These are phyloP conservation scores for Neoboletus brunneissimus DNA, from an alignment of 768 basidiomycete species.

Conservation along the genomic window DNA sequence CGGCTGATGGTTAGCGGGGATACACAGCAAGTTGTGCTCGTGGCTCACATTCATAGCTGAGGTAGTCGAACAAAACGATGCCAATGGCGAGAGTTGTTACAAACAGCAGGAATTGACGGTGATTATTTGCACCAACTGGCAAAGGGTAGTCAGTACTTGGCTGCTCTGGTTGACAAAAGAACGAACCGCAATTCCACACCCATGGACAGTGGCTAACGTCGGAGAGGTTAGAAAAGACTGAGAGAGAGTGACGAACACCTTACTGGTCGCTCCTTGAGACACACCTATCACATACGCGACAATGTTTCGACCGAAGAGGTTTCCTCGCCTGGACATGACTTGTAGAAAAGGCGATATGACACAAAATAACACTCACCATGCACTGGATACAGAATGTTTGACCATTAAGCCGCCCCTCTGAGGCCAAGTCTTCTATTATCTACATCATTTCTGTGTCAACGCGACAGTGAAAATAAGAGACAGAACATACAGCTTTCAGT, in stretches of 20 bases:
- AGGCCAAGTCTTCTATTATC: conserved; percentile 90
- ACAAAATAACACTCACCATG: conserved; percentile 55
- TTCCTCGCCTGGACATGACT: conserved; percentile 61
- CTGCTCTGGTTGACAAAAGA: background rate
- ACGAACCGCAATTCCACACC: conserved; percentile 97
- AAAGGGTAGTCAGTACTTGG: conserved; percentile 5
- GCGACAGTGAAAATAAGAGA: background rate
- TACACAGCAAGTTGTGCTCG: background rate
- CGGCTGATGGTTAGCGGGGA: too few species aligned
- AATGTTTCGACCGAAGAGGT: conserved; percentile 93
- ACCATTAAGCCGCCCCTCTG: conserved; percentile 85
- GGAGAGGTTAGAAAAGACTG: background rate
- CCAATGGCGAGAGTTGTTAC: conserved; percentile 82
- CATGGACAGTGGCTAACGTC: conserved; percentile 87
- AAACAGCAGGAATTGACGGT: conserved; percentile 95
- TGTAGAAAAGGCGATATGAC: background rate
- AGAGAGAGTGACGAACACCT: conserved; percentile 28
- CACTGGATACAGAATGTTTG: conserved; percentile 96
- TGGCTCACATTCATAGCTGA: conserved; percentile 75
- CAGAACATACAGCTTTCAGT: conserved; percentile 69
- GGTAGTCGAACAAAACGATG: conserved; percentile 76
- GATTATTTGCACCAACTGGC: conserved; percentile 87
- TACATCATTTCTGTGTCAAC: conserved; percentile 28
- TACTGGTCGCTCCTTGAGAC: conserved; percentile 92
- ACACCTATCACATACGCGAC: conserved; percentile 87